Evolutionary conservation across 106 monocot genomes (phyloP), one percentile per base, ranked within the genome.

Genomic region (Dendrobium nobile): DNA sequence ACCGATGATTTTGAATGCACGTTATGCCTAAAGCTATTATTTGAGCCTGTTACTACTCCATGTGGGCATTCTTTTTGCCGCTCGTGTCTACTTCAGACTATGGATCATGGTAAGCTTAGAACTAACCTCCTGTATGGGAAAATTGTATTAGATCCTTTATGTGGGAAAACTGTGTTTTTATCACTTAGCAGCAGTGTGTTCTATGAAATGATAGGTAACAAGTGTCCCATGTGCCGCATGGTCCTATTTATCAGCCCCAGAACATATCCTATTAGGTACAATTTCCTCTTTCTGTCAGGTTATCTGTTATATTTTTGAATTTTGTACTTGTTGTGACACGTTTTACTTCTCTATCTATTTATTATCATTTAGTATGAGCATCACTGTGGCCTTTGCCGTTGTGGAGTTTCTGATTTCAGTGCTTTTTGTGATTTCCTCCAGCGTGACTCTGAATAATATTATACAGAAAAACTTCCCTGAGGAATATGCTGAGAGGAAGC

Each of bases 61-160:
- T 99, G 98, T 88, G 98, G 98, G 5, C 98, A 99, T 84, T 95
- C 98, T 55, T 95, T 99, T 84, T 99, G 98, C 77, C 93, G 98
- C 15, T 77, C 87, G 78, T 99, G 98, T 84, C 83, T 99, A 54
- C 91, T 90, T 87, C 98, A 95, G 77, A 89, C 98, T 41, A 88
- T 99, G 98, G 98, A 99, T 75, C 98, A 99, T 79, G 88, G 98
- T 99, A 77, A 95, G 87, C 72, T 67, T 72, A 78, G 22, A 5
- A 42, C 54, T 20, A 43, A 13, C 41, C 18, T 75, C 43, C 17
- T 41, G 0, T n/a, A 5, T 75, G 43, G 51, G 18, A 75, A 75
- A 43, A 75, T 42, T 41, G 6, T 44, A 44, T 43, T 43, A 2
- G 41, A 20, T 43, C 15, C 15, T 72, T 67, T 13, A 15, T 51